These are phyloP conservation scores for Urtica urens DNA, from an alignment of 306 rosid species.

Conservation along the genomic window DNA sequence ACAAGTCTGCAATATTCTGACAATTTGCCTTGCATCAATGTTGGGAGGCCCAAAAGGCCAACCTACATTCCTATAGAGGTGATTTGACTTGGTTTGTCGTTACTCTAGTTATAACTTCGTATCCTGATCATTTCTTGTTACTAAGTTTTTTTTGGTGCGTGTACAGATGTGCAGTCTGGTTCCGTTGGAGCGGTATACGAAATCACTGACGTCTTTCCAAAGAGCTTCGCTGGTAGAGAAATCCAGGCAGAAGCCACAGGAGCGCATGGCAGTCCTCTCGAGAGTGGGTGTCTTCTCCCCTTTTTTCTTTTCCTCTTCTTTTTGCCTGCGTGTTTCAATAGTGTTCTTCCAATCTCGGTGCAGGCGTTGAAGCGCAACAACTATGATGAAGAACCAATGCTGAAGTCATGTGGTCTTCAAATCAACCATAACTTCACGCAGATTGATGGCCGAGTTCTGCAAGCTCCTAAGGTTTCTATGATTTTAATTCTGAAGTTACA, in stretches of 20 bases:
- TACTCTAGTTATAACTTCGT: too few relatives aligned
- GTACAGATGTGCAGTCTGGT: conserved; percentile 65
- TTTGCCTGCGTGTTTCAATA: background rate
- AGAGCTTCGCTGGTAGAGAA: conserved; percentile 80
- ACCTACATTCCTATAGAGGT: conserved; percentile 87
- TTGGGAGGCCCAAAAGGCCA: conserved; percentile 87
- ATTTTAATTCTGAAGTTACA: background rate
- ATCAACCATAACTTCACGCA: conserved; percentile 41
- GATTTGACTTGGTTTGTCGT: conserved; percentile 3
- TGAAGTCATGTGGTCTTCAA: conserved; percentile 49
- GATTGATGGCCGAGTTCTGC: conserved; percentile 83
- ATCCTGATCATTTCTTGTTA: background rate
- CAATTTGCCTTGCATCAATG: conserved; percentile 77
- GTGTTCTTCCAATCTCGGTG: background rate
- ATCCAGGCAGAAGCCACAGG: conserved; percentile 88
- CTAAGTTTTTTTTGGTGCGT: background rate
- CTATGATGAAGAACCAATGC: conserved; percentile 69
- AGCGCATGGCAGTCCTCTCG: conserved; percentile 61
- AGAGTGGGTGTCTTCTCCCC: conserved; percentile 31
- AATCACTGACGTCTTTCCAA: conserved; percentile 66
- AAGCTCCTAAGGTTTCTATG: conserved; percentile 60
- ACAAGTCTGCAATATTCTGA: conserved; percentile 54
- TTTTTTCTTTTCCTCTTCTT: background rate
- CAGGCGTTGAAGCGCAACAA: conserved; percentile 64
- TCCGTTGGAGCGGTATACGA: conserved; percentile 80